Evolutionary conservation across 805 yeast genomes (phyloP).

Genomic region (Pichia ethanolica): DNA sequence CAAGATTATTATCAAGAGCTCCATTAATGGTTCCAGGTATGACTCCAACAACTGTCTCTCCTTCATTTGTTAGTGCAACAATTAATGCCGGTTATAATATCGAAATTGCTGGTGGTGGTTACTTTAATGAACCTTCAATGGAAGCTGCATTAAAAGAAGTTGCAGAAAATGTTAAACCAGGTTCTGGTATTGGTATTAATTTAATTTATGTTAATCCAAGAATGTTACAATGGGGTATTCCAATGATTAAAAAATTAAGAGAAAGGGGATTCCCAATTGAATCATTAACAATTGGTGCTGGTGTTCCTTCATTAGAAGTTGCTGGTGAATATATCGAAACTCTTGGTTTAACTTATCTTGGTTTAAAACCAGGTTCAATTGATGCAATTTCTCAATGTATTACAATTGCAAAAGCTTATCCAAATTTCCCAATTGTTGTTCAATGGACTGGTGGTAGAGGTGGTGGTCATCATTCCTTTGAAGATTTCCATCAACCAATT

Average conservation of each 20-base stretch:
- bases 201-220: constrained; percentile 94
- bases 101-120: constrained; percentile 99
- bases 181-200: constrained; percentile 86
- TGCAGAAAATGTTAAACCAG: constrained; percentile 64
- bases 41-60: constrained; percentile 97
- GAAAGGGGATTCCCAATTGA: constrained; percentile 92
- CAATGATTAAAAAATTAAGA: constrained; percentile 83
- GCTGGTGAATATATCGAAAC: constrained; percentile 94
- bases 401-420: constrained; percentile 90
- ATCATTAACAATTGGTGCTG: constrained; percentile 96
- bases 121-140: constrained; percentile 68
- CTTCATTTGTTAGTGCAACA: constrained; percentile 90
- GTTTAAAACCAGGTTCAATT: constrained; percentile 95
- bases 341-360: constrained; percentile 86
- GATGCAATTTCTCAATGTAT: constrained; percentile 86
- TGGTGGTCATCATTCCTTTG: constrained; percentile 99
- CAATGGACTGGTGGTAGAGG: constrained; percentile 99
- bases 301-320: constrained; percentile 97
- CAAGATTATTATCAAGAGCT: constrained; percentile 85
- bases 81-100: constrained; percentile 95
- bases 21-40: constrained; percentile 98
- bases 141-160: constrained; percentile 69
- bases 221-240: constrained; percentile 98
- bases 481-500: constrained; percentile 97
- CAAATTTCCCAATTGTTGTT: constrained; percentile 89